A percentile compares a stretch with the other conserved stretches of the same genome.
phyloP scores from a whole-genome alignment of 192 early-diverging fungal genomes.

The Backusella tuberculispora region DNA sequence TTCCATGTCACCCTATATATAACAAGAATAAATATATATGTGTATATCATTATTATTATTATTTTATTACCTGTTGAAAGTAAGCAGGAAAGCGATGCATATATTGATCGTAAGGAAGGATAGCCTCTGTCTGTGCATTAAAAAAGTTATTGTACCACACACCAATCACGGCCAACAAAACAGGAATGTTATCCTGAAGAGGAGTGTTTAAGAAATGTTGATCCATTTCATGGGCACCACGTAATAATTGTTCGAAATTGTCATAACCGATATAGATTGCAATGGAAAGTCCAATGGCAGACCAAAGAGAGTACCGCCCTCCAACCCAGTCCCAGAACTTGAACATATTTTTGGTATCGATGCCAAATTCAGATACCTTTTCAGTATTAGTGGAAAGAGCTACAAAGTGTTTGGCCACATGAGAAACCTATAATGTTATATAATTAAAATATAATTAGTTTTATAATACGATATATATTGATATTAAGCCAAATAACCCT shows the following conservation, averaged over 20 bases:
- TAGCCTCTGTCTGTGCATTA: conserved; percentile 89
- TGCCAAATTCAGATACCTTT: conserved; percentile 90
- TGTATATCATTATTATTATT: too few relatives aligned
- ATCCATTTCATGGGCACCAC: conserved; percentile 96
- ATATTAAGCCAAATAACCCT: too few relatives aligned
- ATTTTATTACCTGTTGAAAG: conserved; percentile 84
- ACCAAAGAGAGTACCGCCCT: conserved; percentile 99
- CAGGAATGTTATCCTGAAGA: conserved; percentile 93
- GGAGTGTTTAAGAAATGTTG: conserved; percentile 91
- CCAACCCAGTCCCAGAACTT: conserved; percentile 99
- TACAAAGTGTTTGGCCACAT: conserved; percentile 99
- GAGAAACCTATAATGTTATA: conserved; percentile 50
- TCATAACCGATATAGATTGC: conserved; percentile 93
- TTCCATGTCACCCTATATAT: conserved; percentile 93
- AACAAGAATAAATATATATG: too few relatives aligned
- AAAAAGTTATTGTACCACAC: conserved; percentile 99
- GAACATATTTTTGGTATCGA: conserved; percentile 98
- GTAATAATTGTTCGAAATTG: conserved; percentile 90
- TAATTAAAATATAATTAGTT: neutral
- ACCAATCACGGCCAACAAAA: conserved; percentile 85
- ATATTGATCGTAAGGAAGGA: conserved; percentile 99
- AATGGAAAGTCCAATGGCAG: conserved; percentile 98
- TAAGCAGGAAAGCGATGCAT: conserved; percentile 97
- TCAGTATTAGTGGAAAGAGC: conserved; percentile 95
- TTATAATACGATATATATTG: neutral